Evolutionary conservation across 352 stramenopile species (phyloP), one percentile per base, ranked within the genome.

Genomic region (Phytophthora cajani): DNA sequence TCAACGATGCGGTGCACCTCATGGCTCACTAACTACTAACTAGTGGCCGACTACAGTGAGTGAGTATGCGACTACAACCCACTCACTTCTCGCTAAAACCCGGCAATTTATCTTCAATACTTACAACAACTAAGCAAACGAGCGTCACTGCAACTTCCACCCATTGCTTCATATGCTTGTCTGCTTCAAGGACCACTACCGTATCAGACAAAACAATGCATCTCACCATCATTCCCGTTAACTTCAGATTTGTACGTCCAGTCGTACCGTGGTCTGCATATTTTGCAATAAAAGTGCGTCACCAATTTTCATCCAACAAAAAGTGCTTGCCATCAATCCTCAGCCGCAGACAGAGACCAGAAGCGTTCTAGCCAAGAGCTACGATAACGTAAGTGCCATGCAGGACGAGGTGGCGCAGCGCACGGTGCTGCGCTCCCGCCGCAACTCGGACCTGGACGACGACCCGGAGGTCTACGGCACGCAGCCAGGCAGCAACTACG

Each of bases 1-100:
- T 94, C 58, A 97, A 95, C 65, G 86, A 95, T 58, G 88, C 89
- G 0, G 85, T 94, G 53, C 90, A 97, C 60, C 79, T 94, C 69
- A 91, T 97, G 78, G 89, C 86, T 7, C 88, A 97, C 62, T 93
- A 64, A 74, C 44, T 11, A 97, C 62, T 93, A 64, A 74, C 44
- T 11, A 51, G 19, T 23, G 46, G 32, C 16, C 50, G 56, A 44
- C 36, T n/a, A 44, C 36, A 12, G 36, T 16, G 7, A 36, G 30
- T 36, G 30, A 10, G 27, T 30, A 30, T 10, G 30, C 30, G 30
- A 36, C 30, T 10, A 11, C 30, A 9, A 36, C 30, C 7, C 30
- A 10, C 30, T 10, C 7, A 36, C 8, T 36, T 36, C 7, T 36
- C 8, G 30, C 30, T 11, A 36, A 36, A 36, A 11, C 6, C 30